Evolutionary conservation across 768 basidiomycete genomes (phyloP).

Genomic region (Collybia sordida): DNA sequence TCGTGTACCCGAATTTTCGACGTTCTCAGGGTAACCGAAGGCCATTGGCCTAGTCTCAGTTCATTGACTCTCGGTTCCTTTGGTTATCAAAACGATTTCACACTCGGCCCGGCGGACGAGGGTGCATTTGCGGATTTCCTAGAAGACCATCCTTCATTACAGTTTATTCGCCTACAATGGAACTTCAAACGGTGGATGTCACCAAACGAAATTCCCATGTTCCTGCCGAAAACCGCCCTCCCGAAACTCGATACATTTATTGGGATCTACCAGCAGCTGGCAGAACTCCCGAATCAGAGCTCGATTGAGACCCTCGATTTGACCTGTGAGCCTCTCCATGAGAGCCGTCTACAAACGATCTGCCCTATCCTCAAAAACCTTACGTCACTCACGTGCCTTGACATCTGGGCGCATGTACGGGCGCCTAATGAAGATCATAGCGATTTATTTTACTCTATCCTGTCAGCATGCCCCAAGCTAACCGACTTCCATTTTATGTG

Average conservation of each 20-base stretch:
- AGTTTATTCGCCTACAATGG: slow-evolving; percentile 47
- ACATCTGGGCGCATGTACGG: slow-evolving; percentile 47
- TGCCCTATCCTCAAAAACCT: slow-evolving; percentile 33
- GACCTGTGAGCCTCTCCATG: slow-evolving; percentile 49
- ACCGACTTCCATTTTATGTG: slow-evolving; percentile 54
- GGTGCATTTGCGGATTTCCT: slow-evolving; percentile 34
- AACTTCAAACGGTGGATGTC: slow-evolving; percentile 52
- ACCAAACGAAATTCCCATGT: slow-evolving; percentile 35
- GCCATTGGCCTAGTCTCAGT: slow-evolving; percentile 38
- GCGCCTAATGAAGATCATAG: slow-evolving; percentile 31
- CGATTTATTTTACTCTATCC: slow-evolving; percentile 32
- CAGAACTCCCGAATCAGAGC: slow-evolving; percentile 32
- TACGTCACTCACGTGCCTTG: slow-evolving; percentile 37
- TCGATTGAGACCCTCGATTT: slow-evolving; percentile 43
- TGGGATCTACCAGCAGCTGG: slow-evolving; percentile 48
- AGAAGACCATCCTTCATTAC: slow-evolving; percentile 34
- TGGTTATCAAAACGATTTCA: slow-evolving; percentile 46
- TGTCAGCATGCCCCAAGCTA: slow-evolving; percentile 34
- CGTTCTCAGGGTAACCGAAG: slow-evolving; percentile 38
- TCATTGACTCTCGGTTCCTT: slow-evolving; percentile 50
- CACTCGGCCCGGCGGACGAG: slow-evolving; percentile 32
- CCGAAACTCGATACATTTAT: slow-evolving; percentile 40
- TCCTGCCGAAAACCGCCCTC: slow-evolving; percentile 26
- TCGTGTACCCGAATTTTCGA: slow-evolving; percentile 44
- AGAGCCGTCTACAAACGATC: slow-evolving; percentile 29